phyloP scores from a whole-genome alignment of 2,329 filamentous ascomycete species.

The Stachybotrys elegans region DNA sequence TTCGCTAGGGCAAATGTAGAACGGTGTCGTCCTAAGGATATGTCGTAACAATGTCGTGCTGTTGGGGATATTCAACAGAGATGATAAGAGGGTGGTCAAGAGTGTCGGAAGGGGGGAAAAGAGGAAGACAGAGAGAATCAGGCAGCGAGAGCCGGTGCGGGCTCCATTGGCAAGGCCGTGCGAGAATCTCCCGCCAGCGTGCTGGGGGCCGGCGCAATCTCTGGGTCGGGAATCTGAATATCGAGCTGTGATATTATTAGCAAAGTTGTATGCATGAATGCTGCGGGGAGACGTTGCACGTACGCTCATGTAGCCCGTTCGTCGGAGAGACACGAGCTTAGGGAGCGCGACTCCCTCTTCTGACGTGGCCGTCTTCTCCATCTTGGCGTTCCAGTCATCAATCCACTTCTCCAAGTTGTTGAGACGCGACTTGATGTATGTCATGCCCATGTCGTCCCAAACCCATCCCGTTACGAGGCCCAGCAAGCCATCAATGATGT shows the following conservation, averaged over 20 bases:
- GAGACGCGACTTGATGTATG: conserved; percentile 67
- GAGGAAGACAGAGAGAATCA: conserved; percentile 8
- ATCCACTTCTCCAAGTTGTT: conserved; percentile 73
- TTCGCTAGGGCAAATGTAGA: conserved; percentile 6
- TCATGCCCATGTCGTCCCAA: conserved; percentile 85
- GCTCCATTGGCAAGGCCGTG: conserved; percentile 28
- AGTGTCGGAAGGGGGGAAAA: conserved; percentile 7
- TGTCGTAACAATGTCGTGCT: background rate
- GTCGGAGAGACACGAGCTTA: conserved; percentile 70
- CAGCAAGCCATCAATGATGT: conserved; percentile 73
- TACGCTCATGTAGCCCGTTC: conserved; percentile 84
- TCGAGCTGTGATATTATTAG: conserved; percentile 53
- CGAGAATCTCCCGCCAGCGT: conserved; percentile 35
- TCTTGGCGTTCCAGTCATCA: conserved; percentile 77
- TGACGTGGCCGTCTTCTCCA: conserved; percentile 49
- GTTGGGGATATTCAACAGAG: background rate
- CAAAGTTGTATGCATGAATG: background rate
- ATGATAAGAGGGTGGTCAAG: conserved; percentile 7
- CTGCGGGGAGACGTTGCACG: conserved; percentile 22
- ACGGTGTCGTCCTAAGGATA: background rate
- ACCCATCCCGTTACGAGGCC: conserved; percentile 86
- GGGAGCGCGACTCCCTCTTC: conserved; percentile 53
- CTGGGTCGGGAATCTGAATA: conserved; percentile 75
- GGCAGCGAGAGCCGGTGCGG: conserved; percentile 16
- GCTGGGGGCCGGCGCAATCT: conserved; percentile 53